Evolutionary conservation across 106 monocot genomes (phyloP).

Genomic region (Xerophyta viscosa): DNA sequence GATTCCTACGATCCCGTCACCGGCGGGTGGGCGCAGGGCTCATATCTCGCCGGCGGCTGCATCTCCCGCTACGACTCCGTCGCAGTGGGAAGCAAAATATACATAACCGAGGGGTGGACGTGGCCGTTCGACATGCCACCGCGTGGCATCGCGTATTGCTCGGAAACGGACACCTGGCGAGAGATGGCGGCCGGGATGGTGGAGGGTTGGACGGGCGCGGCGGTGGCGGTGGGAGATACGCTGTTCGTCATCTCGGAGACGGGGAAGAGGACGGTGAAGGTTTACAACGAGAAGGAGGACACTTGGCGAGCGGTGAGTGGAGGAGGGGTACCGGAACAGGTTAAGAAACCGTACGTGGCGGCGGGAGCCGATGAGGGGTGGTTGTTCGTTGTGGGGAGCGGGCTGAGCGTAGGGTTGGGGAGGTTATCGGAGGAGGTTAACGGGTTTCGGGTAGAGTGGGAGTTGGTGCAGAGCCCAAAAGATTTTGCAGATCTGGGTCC

Average conservation of each 20-base stretch:
- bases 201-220: slow-evolving; percentile 67
- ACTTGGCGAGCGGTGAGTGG: slow-evolving; percentile 42
- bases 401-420: slow-evolving; percentile 37
- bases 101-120: slow-evolving; percentile 70
- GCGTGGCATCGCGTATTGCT: slow-evolving; percentile 43
- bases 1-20: slow-evolving; percentile 26
- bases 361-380: slow-evolving; percentile 21
- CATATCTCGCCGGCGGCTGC: slow-evolving; percentile 16
- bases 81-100: slow-evolving; percentile 37
- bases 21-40: slow-evolving; percentile 33
- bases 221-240: slow-evolving; percentile 33
- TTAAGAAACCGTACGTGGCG: slow-evolving; percentile 49
- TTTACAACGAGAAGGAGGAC: slow-evolving; percentile 36
- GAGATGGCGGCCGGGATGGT: slow-evolving; percentile 64
- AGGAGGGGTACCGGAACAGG: slow-evolving; percentile 33
- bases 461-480: slow-evolving; percentile 41
- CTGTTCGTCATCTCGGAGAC: slow-evolving; percentile 52
- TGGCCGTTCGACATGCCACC: slow-evolving; percentile 61
- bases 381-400: slow-evolving; percentile 40
- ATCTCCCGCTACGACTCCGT: slow-evolving; percentile 55
- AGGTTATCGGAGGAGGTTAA: background rate
- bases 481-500: slow-evolving; percentile 37
- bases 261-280: slow-evolving; percentile 50
- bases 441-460: slow-evolving; percentile 32
- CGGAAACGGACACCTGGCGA: slow-evolving; percentile 37